These are phyloP conservation scores for Gossypium schwendimanii DNA, from an alignment of 441 rosid species.

Conservation along the genomic window DNA sequence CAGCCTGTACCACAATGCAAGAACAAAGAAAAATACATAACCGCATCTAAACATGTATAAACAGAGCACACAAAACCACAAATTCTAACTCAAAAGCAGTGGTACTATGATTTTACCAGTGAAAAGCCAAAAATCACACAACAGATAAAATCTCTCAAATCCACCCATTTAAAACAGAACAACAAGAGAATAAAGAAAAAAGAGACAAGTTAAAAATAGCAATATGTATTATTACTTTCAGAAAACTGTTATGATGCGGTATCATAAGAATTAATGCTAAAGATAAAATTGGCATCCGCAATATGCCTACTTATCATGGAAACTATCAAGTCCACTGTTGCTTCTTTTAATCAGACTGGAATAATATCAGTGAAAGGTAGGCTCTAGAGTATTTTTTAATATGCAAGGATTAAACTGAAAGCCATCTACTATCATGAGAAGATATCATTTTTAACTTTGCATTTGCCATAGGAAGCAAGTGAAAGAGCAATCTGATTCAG, in stretches of 20 bases:
- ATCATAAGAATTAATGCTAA: not conserved
- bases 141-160: not conserved
- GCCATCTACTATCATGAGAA: not conserved
- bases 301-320: not conserved
- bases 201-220: not conserved
- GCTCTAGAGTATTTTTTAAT: not conserved
- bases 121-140: not conserved
- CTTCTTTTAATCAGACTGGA: not conserved
- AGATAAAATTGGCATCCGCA: not conserved
- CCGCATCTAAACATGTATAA: not conserved
- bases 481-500: not conserved
- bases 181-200: not conserved
- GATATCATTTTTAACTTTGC: not conserved
- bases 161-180: not conserved
- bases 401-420: constrained; percentile 1
- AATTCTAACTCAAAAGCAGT: not conserved
- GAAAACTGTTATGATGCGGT: not conserved
- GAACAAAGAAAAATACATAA: not conserved
- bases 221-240: not conserved
- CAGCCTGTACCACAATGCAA: constrained; percentile 38
- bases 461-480: not conserved
- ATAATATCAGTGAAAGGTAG: not conserved
- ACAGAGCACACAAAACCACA: not conserved
- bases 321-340: too few relatives aligned
- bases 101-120: not conserved